Evolutionary conservation across 2,329 filamentous ascomycete genomes (phyloP).

Genomic region (Fusarium udum): DNA sequence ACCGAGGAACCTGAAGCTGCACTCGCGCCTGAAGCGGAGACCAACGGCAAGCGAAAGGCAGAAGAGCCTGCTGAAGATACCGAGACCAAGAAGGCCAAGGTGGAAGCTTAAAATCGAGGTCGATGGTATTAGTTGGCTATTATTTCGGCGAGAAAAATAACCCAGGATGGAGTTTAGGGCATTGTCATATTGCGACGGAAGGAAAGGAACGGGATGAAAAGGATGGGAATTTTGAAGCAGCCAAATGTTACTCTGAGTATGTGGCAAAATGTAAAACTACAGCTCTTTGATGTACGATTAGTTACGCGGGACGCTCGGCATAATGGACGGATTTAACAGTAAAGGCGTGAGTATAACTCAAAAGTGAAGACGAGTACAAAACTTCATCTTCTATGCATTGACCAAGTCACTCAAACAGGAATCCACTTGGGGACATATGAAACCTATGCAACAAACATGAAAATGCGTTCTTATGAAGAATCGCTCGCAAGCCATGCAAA

Average conservation of each 20-base stretch:
- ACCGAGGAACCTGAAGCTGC: constrained; percentile 36
- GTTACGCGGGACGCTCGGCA: neutral
- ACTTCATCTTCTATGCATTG: neutral
- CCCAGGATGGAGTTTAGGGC: constrained; percentile 26
- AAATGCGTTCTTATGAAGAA: constrained; percentile 36
- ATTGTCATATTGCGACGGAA: constrained; percentile 10
- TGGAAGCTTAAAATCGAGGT: constrained; percentile 40
- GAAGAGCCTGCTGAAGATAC: constrained; percentile 43
- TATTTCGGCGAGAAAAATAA: neutral
- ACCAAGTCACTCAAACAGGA: neutral
- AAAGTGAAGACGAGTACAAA: neutral
- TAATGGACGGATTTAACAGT: neutral
- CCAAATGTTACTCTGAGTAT: neutral
- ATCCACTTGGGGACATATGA: neutral
- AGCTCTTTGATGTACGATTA: constrained; percentile 19
- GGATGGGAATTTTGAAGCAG: constrained; percentile 4
- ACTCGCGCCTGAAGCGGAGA: constrained; percentile 39
- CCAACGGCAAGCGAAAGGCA: constrained; percentile 54
- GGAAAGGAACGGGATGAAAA: neutral
- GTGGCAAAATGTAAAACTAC: constrained; percentile 8
- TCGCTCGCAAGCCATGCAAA: constrained; percentile 35
- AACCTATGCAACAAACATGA: constrained; percentile 26
- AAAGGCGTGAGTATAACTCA: neutral
- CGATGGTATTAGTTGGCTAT: neutral
- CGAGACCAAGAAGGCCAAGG: constrained; percentile 50